Evolutionary conservation across 2,329 filamentous ascomycete species (phyloP).

Genomic region (Hirsutella minnesotensis): DNA sequence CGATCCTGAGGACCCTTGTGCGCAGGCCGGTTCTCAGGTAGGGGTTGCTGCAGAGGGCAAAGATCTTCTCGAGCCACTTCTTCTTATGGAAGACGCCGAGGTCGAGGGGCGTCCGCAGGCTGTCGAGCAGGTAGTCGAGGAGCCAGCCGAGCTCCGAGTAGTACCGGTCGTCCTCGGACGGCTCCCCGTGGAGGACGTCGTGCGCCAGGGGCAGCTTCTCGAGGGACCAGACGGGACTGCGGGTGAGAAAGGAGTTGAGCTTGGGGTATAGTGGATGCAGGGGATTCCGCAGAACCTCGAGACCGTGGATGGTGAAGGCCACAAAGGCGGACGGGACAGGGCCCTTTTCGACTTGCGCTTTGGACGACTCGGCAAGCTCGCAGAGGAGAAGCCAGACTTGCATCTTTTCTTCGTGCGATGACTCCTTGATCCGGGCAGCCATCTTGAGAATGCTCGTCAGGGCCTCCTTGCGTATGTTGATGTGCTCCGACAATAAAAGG

Average conservation of each 20-base stretch:
- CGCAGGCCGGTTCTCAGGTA: slow-evolving; percentile 48
- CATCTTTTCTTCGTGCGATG: slow-evolving; percentile 62
- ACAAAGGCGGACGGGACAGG: slow-evolving; percentile 62
- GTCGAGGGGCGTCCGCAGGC: slow-evolving; percentile 47
- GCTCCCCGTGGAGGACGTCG: slow-evolving; percentile 49
- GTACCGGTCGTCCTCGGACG: slow-evolving; percentile 60
- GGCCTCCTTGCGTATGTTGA: slow-evolving; percentile 69
- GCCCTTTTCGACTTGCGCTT: slow-evolving; percentile 35
- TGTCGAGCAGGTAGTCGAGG: slow-evolving; percentile 56
- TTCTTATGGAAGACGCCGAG: slow-evolving; percentile 48
- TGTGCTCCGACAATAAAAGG: slow-evolving; percentile 63
- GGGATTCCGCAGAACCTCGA: slow-evolving; percentile 62
- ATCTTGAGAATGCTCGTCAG: slow-evolving; percentile 56
- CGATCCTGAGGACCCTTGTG: slow-evolving; percentile 45
- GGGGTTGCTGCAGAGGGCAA: slow-evolving; percentile 57
- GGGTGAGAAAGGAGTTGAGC: slow-evolving; percentile 72
- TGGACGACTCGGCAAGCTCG: slow-evolving; percentile 67
- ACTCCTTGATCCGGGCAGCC: slow-evolving; percentile 50
- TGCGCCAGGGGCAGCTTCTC: slow-evolving; percentile 62
- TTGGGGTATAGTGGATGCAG: slow-evolving; percentile 77
- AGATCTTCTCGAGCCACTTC: slow-evolving; percentile 62
- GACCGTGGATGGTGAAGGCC: slow-evolving; percentile 61
- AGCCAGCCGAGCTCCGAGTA: slow-evolving; percentile 67
- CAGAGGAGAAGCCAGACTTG: slow-evolving; percentile 70
- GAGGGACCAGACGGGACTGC: slow-evolving; percentile 62